These are phyloP conservation scores for Aspergillus sp. DNA, from an alignment of 2,329 filamentous ascomycete genomes.

Conservation along the genomic window DNA sequence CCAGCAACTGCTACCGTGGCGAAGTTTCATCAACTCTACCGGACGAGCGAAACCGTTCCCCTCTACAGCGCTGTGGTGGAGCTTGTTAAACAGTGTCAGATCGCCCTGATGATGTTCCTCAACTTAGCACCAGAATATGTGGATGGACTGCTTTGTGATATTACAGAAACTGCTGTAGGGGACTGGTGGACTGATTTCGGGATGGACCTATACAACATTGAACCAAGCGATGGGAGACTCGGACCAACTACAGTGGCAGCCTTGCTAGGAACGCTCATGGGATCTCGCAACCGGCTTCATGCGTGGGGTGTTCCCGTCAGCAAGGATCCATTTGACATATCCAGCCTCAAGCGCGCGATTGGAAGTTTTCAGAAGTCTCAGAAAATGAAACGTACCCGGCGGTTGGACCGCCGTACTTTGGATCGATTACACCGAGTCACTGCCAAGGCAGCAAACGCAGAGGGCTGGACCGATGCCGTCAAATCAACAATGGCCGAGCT, in stretches of 20 bases:
- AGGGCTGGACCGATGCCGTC: conserved; percentile 88
- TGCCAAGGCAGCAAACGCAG: conserved; percentile 82
- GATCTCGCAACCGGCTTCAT: conserved; percentile 83
- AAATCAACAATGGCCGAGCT: conserved; percentile 94
- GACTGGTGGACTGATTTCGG: conserved; percentile 98
- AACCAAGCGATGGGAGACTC: conserved; percentile 88
- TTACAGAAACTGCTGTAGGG: conserved; percentile 83
- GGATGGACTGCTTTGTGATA: conserved; percentile 88
- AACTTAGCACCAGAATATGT: conserved; percentile 85
- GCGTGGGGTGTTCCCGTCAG: conserved; percentile 78
- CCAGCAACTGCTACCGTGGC: conserved; percentile 80
- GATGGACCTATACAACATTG: conserved; percentile 85
- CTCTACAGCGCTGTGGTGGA: conserved; percentile 79
- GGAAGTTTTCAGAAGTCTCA: conserved; percentile 86
- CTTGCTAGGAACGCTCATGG: conserved; percentile 82
- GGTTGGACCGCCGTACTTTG: conserved; percentile 80
- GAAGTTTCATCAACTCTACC: conserved; percentile 90
- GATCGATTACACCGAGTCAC: conserved; percentile 79
- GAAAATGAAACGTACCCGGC: conserved; percentile 73
- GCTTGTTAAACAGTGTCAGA: conserved; percentile 86
- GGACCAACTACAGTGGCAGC: conserved; percentile 90
- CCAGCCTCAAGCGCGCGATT: conserved; percentile 78
- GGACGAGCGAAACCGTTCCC: conserved; percentile 77
- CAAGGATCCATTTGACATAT: conserved; percentile 89
- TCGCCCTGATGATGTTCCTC: conserved; percentile 82